Evolutionary conservation across 148 eudicot species (phyloP).

Genomic region (Dysphania ambrosioides): DNA sequence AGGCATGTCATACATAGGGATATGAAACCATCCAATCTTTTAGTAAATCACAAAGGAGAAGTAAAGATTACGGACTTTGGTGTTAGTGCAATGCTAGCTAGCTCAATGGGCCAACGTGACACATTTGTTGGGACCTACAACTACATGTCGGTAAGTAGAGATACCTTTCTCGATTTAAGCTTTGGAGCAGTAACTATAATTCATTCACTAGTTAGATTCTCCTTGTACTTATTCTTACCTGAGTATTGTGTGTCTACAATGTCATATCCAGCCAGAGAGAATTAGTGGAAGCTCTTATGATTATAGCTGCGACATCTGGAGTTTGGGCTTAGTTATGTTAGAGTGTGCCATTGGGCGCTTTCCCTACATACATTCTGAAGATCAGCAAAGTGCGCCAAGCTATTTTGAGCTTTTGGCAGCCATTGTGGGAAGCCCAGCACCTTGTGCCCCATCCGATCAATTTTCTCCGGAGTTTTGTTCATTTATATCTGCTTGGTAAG

Average conservation of each 20-base stretch:
- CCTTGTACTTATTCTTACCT: not conserved
- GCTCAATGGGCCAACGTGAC: conserved; percentile 92
- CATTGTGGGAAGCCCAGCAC: conserved; percentile 79
- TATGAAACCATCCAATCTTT: conserved; percentile 89
- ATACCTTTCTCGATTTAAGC: not conserved
- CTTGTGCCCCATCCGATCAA: conserved; percentile 92
- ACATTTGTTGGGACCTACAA: conserved; percentile 97
- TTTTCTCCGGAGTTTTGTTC: conserved; percentile 98
- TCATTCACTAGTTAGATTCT: not conserved
- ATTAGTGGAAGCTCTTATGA: conserved; percentile 90
- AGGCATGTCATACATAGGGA: conserved; percentile 96
- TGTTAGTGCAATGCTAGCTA: conserved; percentile 89
- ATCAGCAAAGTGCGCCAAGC: conserved; percentile 69
- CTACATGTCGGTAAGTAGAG: conserved; percentile 87
- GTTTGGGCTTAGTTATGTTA: conserved; percentile 88
- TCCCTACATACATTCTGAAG: conserved; percentile 85
- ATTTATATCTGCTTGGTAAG: conserved; percentile 85
- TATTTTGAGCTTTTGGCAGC: conserved; percentile 89
- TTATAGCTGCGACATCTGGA: conserved; percentile 94
- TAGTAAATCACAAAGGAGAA: conserved; percentile 93
- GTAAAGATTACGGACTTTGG: conserved; percentile 98
- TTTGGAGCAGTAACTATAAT: not conserved
- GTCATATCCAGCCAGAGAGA: conserved; percentile 74
- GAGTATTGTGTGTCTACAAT: conserved; percentile 6
- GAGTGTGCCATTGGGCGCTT: conserved; percentile 98